A percentile compares a stretch with the other conserved stretches of the same genome.
Evolutionary conservation across 2,329 filamentous ascomycete genomes (phyloP).

Genomic region (Botryotinia globosa): DNA sequence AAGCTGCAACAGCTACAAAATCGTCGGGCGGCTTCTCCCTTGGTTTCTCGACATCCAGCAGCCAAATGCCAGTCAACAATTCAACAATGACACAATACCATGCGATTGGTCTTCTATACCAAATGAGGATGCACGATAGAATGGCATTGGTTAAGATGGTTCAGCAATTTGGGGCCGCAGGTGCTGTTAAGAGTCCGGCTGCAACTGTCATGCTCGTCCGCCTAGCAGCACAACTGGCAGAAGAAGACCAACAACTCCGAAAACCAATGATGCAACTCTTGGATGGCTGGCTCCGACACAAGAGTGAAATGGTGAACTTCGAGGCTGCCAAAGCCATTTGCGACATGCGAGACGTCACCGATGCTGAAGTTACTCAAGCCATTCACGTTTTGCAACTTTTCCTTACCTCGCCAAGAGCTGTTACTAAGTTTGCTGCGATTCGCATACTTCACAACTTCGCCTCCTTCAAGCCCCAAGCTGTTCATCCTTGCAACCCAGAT

Average conservation of each 20-base stretch:
- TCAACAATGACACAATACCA: constrained; percentile 99
- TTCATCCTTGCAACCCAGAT: constrained; percentile 92
- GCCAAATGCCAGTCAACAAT: constrained; percentile 76
- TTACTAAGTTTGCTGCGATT: constrained; percentile 96
- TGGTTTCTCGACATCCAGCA: constrained; percentile 80
- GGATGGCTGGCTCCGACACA: constrained; percentile 94
- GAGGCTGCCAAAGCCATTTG: constrained; percentile 98
- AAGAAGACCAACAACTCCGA: constrained; percentile 83
- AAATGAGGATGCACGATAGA: constrained; percentile 95
- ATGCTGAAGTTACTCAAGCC: constrained; percentile 85
- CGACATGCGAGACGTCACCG: constrained; percentile 88
- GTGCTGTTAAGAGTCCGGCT: constrained; percentile 91
- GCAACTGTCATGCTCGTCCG: constrained; percentile 90
- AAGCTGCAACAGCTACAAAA: constrained; percentile 87
- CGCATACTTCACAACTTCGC: constrained; percentile 95
- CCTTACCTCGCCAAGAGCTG: constrained; percentile 89
- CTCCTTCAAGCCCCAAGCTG: constrained; percentile 90
- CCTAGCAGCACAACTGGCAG: constrained; percentile 86
- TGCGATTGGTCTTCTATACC: constrained; percentile 93
- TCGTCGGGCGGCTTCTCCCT: constrained; percentile 86
- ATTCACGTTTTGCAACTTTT: constrained; percentile 96
- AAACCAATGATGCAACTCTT: constrained; percentile 97
- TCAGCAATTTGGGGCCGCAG: constrained; percentile 92
- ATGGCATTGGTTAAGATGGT: constrained; percentile 99
- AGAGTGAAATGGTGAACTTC: constrained; percentile 99